Evolutionary conservation across 2,329 filamentous ascomycete species (phyloP), one percentile per base, ranked within the genome.

Genomic region (Alternaria sp.): DNA sequence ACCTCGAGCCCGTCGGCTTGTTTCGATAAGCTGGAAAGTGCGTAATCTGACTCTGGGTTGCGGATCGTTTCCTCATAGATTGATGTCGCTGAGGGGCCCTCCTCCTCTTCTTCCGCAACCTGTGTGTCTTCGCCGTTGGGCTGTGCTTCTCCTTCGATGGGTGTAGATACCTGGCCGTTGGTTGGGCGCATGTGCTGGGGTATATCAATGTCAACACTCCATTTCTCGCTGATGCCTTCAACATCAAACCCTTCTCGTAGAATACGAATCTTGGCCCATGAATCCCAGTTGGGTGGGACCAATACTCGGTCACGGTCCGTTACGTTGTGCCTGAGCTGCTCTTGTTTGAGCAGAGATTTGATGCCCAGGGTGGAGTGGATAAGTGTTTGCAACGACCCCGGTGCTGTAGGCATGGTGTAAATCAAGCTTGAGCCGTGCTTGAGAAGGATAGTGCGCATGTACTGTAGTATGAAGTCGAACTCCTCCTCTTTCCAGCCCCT

Each of bases 251-350:
- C 92, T 74, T 97, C 95, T 54, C 93, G 88, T 28, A 98, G 83
- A 44, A 98, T 93, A 42, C 94, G 87, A 61, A 99, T 97, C 80
- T 98, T 99, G 61, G 93, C 94, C 92, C 93, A 97, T 0, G 94
- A 97, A 79, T 99, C 95, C 95, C 95, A 99, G 77, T 97, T 97
- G 16, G 94, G 91, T 2, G 94, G 94, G 0, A 99, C 91, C 5
- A 97, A 85, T 55, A 99, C 94, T 83, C 96, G 96, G 78, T 97
- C 94, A 61, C 94, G 87, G 80, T 95, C 95, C 67, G 96, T 95
- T 62, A 96, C 91, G 71, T 97, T 96, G 76, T 94, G 75, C 53
- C 78, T 74, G 11, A 81, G 67, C 43, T 76, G 69, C 53, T 78
- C 75, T 59, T 79, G 77, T 62, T 78, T 87, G 18, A 96, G 82